Evolutionary conservation across 176 grass and related monocot genomes (phyloP), one percentile per base, ranked within the genome.

Genomic region (Carex parvula): DNA sequence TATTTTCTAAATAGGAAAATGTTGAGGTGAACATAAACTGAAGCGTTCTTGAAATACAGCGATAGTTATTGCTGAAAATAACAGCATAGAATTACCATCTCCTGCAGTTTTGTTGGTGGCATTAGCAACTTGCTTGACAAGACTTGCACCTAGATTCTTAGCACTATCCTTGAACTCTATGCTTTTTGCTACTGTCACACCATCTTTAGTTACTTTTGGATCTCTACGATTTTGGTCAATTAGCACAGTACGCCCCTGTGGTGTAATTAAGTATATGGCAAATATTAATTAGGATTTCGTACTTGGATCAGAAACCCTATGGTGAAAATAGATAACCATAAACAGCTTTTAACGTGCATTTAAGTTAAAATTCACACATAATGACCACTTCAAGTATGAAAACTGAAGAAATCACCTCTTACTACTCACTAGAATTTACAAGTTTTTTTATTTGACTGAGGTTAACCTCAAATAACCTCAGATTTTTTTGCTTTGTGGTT

Each of bases 61-160:
- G 20, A 53, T 26, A 75, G 13, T 22, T 30, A 30, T 16, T 77
- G 6, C 9, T 77, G 8, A 46, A 16, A 75, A 53, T 75, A 29
- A 26, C n/a, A 46, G 22, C 8, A 66, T 58, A 13, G 41, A 41
- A 50, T 86, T 89, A 98, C 95, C 95, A 89, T 98, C 95, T 81
- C 95, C 95, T 52, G 95, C 95, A 65, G 79, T 87, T 87, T 92
- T 91, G 44, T 90, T 98, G 56, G 95, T 98, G 71, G 91, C 87
- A 81, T 91, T 88, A 56, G 95, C 95, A 68, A 98, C 95, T 41
- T 93, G 92, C 84, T 98, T 98, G 72, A 98, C 95, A 86, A 98
- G 89, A 83, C 83, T 89, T 10, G 95, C 92, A 58, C 95, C 92
- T 21, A 94, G 81, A 87, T 98, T 98, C 84, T 91, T 94, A 24